A percentile compares a stretch with the other conserved stretches of the same genome.
phyloP scores from a whole-genome alignment of 2,329 filamentous ascomycete species.

The Sporothrix pseudoabietina region DNA sequence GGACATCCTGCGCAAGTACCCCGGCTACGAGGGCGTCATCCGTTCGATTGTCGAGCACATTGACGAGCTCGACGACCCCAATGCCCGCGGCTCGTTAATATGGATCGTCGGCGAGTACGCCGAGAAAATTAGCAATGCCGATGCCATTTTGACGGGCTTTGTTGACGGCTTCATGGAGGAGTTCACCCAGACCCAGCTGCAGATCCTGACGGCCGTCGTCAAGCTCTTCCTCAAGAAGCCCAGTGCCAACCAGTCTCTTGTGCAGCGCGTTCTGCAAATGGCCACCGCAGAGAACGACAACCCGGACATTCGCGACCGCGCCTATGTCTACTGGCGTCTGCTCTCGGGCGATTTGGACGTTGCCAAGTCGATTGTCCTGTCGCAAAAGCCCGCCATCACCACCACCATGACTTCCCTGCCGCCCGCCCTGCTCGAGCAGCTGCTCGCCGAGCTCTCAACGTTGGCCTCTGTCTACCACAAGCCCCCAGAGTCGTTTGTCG shows the following conservation, averaged over 20 bases:
- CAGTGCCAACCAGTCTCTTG: constrained; percentile 83
- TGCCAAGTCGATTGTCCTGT: constrained; percentile 90
- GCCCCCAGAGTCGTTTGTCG: constrained; percentile 95
- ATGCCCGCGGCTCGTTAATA: constrained; percentile 86
- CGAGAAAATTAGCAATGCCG: constrained; percentile 98
- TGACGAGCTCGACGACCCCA: constrained; percentile 92
- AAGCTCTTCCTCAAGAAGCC: constrained; percentile 98
- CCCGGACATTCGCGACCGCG: constrained; percentile 92
- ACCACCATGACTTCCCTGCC: constrained; percentile 92
- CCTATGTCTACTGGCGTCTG: constrained; percentile 97
- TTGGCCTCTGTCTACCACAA: constrained; percentile 98
- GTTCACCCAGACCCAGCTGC: constrained; percentile 97
- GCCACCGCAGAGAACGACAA: constrained; percentile 97
- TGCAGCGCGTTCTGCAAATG: constrained; percentile 90
- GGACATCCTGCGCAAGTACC: constrained; percentile 96
- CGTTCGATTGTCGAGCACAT: constrained; percentile 95
- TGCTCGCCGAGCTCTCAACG: constrained; percentile 90
- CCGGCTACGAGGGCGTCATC: constrained; percentile 96
- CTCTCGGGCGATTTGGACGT: constrained; percentile 88
- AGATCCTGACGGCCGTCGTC: constrained; percentile 94
- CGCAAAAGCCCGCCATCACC: constrained; percentile 89
- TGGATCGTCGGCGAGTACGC: constrained; percentile 99
- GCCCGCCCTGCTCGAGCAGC: constrained; percentile 77
- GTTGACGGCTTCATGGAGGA: constrained; percentile 95
- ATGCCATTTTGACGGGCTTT: constrained; percentile 86